A percentile compares a stretch with the other conserved stretches of the same genome.
Conservation (phyloP, 2,329 filamentous ascomycete genomes). For the Epichloe gansuensis region DNA sequence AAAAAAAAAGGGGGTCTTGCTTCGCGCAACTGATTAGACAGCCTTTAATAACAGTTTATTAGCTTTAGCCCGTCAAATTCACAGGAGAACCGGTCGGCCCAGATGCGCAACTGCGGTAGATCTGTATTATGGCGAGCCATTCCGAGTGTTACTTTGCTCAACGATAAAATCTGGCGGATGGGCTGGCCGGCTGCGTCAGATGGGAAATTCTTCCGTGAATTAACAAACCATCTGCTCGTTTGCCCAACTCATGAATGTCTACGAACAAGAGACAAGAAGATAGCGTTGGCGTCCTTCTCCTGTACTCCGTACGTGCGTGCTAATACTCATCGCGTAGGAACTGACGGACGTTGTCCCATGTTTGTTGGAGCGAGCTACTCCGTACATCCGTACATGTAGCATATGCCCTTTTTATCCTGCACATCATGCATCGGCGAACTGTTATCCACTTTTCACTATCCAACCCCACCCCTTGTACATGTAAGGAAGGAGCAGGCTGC, state of each 20-base stretch:
- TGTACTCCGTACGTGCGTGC: background rate
- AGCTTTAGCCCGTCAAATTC: too few species aligned
- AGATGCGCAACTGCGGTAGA: constrained; percentile 5
- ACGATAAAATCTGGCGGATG: constrained; percentile 14
- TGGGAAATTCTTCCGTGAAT: background rate
- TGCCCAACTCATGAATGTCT: background rate
- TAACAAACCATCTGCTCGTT: background rate
- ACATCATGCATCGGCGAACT: constrained; percentile 1
- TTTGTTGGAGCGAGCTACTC: background rate
- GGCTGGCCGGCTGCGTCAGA: constrained; percentile 8
- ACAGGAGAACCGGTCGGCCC: too few species aligned
- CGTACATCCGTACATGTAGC: too few species aligned
- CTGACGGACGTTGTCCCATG: background rate
- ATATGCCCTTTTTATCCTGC: background rate
- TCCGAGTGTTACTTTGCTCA: constrained; percentile 15
- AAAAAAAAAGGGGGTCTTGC: too few species aligned
- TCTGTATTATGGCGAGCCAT: constrained; percentile 14
- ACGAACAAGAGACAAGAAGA: too few species aligned
- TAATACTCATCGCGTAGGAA: background rate
- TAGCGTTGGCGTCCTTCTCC: background rate
- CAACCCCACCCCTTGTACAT: background rate
- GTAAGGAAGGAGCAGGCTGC: background rate
- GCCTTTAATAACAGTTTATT: too few species aligned
- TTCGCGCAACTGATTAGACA: background rate
- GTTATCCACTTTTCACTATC: background rate